phyloP scores from a whole-genome alignment of 805 yeast genomes.

The Zygoascus bituminiphila region DNA sequence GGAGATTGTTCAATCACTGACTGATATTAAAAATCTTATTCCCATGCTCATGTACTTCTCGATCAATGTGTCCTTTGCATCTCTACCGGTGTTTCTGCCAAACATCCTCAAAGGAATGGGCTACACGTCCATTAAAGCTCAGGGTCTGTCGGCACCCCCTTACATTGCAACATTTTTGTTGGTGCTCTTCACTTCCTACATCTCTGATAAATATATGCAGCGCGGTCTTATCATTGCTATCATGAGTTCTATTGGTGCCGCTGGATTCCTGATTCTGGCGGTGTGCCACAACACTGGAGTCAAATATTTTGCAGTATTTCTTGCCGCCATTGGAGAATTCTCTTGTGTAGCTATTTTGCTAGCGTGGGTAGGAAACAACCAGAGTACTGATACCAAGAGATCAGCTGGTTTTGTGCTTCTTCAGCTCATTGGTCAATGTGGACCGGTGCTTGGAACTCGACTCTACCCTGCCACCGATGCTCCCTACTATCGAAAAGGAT shows the following conservation, averaged over 20 bases:
- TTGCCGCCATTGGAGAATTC: constrained; percentile 23
- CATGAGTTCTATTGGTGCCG: constrained; percentile 13
- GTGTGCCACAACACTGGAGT: constrained; percentile 18
- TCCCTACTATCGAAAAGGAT: constrained; percentile 21
- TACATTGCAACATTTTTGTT: constrained; percentile 33
- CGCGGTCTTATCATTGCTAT: constrained; percentile 19
- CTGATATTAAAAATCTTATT: constrained; percentile 13
- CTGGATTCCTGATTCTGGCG: constrained; percentile 22
- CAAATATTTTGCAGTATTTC: constrained; percentile 24
- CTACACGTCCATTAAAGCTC: constrained; percentile 34
- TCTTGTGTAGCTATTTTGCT: constrained; percentile 21
- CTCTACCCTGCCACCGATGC: constrained; percentile 21
- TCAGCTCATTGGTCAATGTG: constrained; percentile 27
- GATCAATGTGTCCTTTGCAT: constrained; percentile 24
- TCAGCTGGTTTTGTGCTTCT: constrained; percentile 25
- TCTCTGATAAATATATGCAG: constrained; percentile 33
- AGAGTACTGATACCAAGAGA: constrained; percentile 24
- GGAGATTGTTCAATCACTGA: constrained; percentile 9
- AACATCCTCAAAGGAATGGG: constrained; percentile 38
- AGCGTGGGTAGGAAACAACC: constrained; percentile 26
- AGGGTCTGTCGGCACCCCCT: constrained; percentile 42
- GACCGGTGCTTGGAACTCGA: constrained; percentile 27
- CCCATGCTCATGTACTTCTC: constrained; percentile 21
- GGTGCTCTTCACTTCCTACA: constrained; percentile 36
- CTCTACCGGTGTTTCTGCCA: constrained; percentile 42